phyloP scores from a whole-genome alignment of 352 stramenopile genomes.

The Phytophthora fragariaefolia region DNA sequence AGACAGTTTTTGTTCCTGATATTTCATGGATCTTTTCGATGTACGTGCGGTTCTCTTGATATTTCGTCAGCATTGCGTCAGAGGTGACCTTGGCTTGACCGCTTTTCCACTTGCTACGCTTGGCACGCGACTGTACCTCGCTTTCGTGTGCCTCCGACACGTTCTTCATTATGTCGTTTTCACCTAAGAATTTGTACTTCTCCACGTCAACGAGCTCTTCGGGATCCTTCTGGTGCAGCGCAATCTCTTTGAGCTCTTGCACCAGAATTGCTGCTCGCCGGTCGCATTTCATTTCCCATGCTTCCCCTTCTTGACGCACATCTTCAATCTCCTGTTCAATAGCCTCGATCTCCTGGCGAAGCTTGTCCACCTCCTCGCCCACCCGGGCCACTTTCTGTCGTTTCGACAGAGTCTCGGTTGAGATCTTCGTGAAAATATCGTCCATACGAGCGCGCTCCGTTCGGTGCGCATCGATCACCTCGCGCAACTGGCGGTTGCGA shows the following conservation, averaged over 20 bases:
- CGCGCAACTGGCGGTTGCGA: slow-evolving; percentile 65
- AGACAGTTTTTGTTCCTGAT: slow-evolving; percentile 76
- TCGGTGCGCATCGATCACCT: slow-evolving; percentile 71
- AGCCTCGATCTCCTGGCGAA: slow-evolving; percentile 55
- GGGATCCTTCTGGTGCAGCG: slow-evolving; percentile 57
- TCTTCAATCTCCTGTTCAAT: slow-evolving; percentile 70
- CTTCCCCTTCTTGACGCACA: slow-evolving; percentile 60
- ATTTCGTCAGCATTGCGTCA: slow-evolving; percentile 73
- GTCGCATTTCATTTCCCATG: slow-evolving; percentile 70
- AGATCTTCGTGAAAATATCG: slow-evolving; percentile 77
- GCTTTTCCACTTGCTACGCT: slow-evolving; percentile 72
- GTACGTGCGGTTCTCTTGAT: slow-evolving; percentile 80
- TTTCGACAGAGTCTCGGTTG: slow-evolving; percentile 65
- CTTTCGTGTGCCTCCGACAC: slow-evolving; percentile 60
- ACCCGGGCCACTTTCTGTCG: slow-evolving; percentile 54
- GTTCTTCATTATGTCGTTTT: slow-evolving; percentile 76
- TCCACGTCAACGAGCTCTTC: slow-evolving; percentile 60
- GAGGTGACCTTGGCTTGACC: slow-evolving; percentile 71
- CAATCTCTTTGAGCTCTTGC: slow-evolving; percentile 77
- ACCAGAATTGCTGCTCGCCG: slow-evolving; percentile 54
- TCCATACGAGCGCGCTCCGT: slow-evolving; percentile 78
- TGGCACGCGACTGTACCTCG: slow-evolving; percentile 55
- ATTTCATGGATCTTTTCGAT: slow-evolving; percentile 88
- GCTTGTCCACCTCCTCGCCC: slow-evolving; percentile 59
- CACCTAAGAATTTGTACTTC: slow-evolving; percentile 74